Conservation (phyloP, 192 early-diverging fungal genomes). For the Martensiomyces pterosporus region DNA sequence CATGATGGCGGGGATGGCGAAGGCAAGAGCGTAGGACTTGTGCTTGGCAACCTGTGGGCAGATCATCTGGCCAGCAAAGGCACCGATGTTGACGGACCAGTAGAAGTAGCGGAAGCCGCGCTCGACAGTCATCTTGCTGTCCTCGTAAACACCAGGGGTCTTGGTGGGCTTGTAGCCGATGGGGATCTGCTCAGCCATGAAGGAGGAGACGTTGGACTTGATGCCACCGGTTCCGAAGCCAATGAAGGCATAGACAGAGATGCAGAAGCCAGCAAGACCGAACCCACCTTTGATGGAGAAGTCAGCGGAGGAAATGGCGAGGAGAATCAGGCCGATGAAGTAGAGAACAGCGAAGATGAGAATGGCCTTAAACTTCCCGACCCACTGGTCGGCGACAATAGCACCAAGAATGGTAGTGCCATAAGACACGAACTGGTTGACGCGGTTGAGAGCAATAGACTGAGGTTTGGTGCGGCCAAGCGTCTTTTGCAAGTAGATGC, state of each 20-base stretch:
- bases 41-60: slow-evolving; percentile 57
- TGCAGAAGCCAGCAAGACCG: slow-evolving; percentile 8
- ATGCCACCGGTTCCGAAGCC: slow-evolving; percentile 4
- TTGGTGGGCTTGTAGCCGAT: slow-evolving; percentile 13
- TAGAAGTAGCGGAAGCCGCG: slow-evolving; percentile 31
- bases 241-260: slow-evolving; percentile 4
- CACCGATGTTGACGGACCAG: slow-evolving; percentile 67
- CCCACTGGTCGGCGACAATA: slow-evolving; percentile 9
- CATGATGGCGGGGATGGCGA: slow-evolving; percentile 54
- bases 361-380: slow-evolving; percentile 20
- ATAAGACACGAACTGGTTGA: slow-evolving; percentile 63
- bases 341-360: slow-evolving; percentile 8
- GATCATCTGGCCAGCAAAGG: slow-evolving; percentile 56
- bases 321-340: slow-evolving; percentile 7
- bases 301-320: slow-evolving; percentile 16
- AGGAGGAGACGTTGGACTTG: slow-evolving; percentile 17
- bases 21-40: slow-evolving; percentile 57
- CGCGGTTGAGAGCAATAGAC: slow-evolving; percentile 55
- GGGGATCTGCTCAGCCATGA: slow-evolving; percentile 20
- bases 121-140: slow-evolving; percentile 26
- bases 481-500: slow-evolving; percentile 55
- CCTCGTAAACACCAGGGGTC: slow-evolving; percentile 22
- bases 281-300: not conserved
- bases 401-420: slow-evolving; percentile 44
- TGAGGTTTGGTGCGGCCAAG: slow-evolving; percentile 51